These are phyloP conservation scores for Cladobotryum mycophilum DNA, from an alignment of 2,329 filamentous ascomycete species.

Conservation along the genomic window DNA sequence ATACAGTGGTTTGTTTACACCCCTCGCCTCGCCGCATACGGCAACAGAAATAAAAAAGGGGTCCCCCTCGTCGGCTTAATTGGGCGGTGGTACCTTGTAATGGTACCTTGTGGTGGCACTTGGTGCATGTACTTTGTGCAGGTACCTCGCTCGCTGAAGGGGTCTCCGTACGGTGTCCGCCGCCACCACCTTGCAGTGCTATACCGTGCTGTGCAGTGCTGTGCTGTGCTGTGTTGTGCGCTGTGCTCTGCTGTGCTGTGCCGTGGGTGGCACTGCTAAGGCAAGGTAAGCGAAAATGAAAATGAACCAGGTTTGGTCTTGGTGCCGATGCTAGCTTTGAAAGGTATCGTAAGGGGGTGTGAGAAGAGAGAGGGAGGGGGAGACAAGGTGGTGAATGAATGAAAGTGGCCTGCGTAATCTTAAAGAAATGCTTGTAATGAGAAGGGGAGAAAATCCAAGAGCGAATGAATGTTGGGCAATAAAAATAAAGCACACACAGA, in stretches of 20 bases:
- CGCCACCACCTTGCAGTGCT: too few species aligned
- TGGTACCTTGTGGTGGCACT: too few species aligned
- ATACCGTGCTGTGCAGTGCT: too few species aligned
- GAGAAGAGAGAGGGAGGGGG: not conserved
- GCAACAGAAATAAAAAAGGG: not conserved
- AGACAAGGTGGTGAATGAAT: not conserved
- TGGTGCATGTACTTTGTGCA: not conserved
- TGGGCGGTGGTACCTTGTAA: too few species aligned
- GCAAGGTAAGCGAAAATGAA: constrained; percentile 2
- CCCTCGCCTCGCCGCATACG: constrained; percentile 1
- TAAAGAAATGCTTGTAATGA: too few species aligned
- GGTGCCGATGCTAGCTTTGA: too few species aligned
- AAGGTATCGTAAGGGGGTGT: too few species aligned
- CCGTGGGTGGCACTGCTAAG: not conserved
- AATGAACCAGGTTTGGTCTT: constrained; percentile 1
- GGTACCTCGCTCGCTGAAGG: not conserved
- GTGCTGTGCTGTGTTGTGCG: too few species aligned
- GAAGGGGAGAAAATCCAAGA: too few species aligned
- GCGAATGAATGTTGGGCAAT: too few species aligned
- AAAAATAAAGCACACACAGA: not conserved
- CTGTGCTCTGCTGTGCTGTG: too few species aligned
- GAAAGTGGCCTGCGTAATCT: not conserved
- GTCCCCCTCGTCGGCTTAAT: not conserved
- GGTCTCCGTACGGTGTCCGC: too few species aligned
- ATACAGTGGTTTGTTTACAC: constrained; percentile 9